Base-by-base conservation (phyloP, 352 stramenopile genomes). In the Pythium apleroticum region DNA sequence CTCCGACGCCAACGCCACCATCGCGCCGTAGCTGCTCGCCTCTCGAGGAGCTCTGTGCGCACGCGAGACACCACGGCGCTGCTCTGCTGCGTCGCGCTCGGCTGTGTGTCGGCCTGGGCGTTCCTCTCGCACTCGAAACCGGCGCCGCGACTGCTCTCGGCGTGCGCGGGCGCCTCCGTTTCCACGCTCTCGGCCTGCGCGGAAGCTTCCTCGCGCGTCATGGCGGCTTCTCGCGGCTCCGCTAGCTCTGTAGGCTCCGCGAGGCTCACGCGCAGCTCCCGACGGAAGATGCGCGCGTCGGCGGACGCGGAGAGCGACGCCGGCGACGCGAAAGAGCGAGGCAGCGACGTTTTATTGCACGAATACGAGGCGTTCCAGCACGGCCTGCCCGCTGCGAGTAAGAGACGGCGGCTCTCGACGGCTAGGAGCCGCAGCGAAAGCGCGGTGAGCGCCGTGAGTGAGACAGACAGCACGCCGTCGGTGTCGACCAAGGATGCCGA, bases 51-150 rank as follows among this genome's bases (percentile, higher is more conserved):
- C 28, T 46, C 28, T 25, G 3, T 45, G 20, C 9, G 11, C 60
- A 39, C 12, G 70, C 69, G 8, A n/a, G 60, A 69, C 46, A 73
- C 54, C 31, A 67, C 65, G 28, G 56, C 65, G 43, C 39, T 55
- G 20, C 41, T 46, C 41, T 63, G 56, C 37, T 45, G 56, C 56
- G 68, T 53, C 59, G 69, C 27, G 31, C 68, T n/a, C 52, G 45
- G 25, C 59, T 70, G 43, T 58, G 63, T 60, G 35, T 69, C 25
- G 63, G 63, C 48, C 65, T 71, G 45, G 65, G 33, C 70, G 75
- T 27, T 69, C 72, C 45, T 78, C 56, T 53, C 0, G 67, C 70
- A 46, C 48, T 62, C 33, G 70, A 57, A 45, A 49, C 43, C 1
- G 54, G 67, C 45, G 58, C 63, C 12, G 60, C 57, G 4, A 30